phyloP scores from a whole-genome alignment of 2,329 filamentous ascomycete genomes.

The Stachybotrys echinatus region DNA sequence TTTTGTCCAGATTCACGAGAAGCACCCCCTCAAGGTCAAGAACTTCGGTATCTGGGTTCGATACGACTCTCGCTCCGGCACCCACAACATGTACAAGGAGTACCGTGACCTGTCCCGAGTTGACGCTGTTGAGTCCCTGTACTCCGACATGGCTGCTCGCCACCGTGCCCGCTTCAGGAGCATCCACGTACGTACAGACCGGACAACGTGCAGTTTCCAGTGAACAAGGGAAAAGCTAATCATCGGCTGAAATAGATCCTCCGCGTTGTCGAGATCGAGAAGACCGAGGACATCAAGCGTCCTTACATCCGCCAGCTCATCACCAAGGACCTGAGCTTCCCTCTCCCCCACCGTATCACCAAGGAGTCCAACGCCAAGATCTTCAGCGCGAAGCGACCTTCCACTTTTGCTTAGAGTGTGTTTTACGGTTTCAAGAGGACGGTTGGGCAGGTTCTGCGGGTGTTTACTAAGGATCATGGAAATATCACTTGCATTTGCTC shows the following conservation, averaged over 20 bases:
- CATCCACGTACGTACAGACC: conserved; percentile 75
- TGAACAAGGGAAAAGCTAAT: too few relatives aligned
- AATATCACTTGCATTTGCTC: conserved; percentile 55
- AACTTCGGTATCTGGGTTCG: conserved; percentile 99
- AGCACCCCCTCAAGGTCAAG: conserved; percentile 99
- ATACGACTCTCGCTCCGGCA: conserved; percentile 99
- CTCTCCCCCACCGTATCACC: conserved; percentile 91
- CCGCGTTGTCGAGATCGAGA: conserved; percentile 96
- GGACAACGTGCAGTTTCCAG: too few relatives aligned
- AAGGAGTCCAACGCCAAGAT: conserved; percentile 82
- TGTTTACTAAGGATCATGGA: conserved; percentile 59
- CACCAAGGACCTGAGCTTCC: conserved; percentile 93
- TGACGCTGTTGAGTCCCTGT: conserved; percentile 92
- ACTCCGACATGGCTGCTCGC: conserved; percentile 99
- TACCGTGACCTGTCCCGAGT: conserved; percentile 98
- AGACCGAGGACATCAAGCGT: conserved; percentile 89
- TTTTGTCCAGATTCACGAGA: conserved; percentile 80
- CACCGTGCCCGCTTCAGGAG: conserved; percentile 96
- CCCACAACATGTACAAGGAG: conserved; percentile 99
- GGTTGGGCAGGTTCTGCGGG: conserved; percentile 52
- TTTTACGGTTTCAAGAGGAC: conserved; percentile 42
- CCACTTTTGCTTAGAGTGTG: conserved; percentile 87
- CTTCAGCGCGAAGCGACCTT: conserved; percentile 88
- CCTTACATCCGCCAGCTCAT: conserved; percentile 99
- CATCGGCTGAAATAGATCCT: conserved; percentile 92